A percentile compares a stretch with the other conserved stretches of the same genome.
Evolutionary conservation across 352 stramenopile genomes (phyloP).

Genomic region (Phytophthora fragariaefolia): DNA sequence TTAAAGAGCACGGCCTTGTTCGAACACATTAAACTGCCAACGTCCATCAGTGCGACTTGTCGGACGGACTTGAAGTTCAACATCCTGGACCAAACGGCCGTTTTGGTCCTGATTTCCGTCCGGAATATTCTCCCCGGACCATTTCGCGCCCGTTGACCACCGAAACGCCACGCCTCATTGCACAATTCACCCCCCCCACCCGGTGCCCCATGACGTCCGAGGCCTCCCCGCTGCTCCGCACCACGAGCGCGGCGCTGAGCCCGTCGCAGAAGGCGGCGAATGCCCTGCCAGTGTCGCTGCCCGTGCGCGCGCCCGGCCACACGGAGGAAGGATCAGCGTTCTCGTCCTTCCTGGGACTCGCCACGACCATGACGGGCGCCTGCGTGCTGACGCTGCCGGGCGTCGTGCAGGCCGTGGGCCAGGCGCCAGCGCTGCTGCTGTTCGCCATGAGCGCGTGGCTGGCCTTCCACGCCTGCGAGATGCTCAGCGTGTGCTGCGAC

Average conservation of each 20-base stretch:
- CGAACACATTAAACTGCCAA: too few relatives aligned
- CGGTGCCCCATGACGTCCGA: conserved; percentile 32
- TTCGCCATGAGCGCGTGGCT: conserved; percentile 64
- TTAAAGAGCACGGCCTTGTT: too few relatives aligned
- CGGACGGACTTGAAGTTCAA: too few relatives aligned
- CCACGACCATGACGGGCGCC: conserved; percentile 87
- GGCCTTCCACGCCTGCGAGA: conserved; percentile 77
- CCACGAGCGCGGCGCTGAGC: conserved; percentile 34
- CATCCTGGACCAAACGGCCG: too few relatives aligned
- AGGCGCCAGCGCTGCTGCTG: conserved; percentile 58
- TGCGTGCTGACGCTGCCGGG: conserved; percentile 78
- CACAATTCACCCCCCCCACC: not conserved
- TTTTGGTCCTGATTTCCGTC: too few relatives aligned
- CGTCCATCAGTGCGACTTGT: too few relatives aligned
- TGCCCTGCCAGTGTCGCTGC: not conserved
- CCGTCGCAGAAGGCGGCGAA: conserved; percentile 29
- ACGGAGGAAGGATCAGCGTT: conserved; percentile 64
- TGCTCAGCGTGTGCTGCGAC: conserved; percentile 71
- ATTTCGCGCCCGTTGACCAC: conserved; percentile 15
- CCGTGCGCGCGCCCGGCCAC: conserved; percentile 28
- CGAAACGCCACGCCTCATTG: conserved; percentile 13
- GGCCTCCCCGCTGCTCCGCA: conserved; percentile 44
- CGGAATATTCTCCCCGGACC: too few relatives aligned
- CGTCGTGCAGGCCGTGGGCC: conserved; percentile 64
- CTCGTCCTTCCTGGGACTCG: conserved; percentile 79